Evolutionary conservation across 176 grass and related monocot species (phyloP).

Genomic region (Lolium multiflorum): DNA sequence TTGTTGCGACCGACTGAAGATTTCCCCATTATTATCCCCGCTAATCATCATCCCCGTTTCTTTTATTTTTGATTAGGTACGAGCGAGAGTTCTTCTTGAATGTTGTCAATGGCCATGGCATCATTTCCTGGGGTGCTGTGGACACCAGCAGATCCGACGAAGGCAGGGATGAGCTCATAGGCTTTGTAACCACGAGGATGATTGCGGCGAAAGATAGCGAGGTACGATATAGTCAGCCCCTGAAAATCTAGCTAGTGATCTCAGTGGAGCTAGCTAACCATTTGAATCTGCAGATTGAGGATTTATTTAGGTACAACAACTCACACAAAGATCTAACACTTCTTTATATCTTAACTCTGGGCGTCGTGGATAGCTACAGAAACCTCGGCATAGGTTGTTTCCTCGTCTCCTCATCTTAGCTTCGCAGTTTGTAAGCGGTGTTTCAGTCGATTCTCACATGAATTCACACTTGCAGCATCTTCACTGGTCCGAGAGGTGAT

Average conservation of each 20-base stretch:
- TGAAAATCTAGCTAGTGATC: constrained; percentile 21
- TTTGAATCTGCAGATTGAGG: constrained; percentile 73
- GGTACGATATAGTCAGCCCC: constrained; percentile 49
- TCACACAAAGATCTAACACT: constrained; percentile 75
- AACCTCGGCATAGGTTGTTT: constrained; percentile 88
- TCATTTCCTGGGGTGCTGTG: constrained; percentile 91
- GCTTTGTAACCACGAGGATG: constrained; percentile 89
- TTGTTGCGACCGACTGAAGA: background rate
- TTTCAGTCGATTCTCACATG: constrained; percentile 25
- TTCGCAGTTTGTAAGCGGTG: constrained; percentile 35
- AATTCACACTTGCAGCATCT: constrained; percentile 69
- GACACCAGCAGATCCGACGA: constrained; percentile 81
- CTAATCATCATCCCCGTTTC: background rate
- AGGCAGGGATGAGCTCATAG: constrained; percentile 75
- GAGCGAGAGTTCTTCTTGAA: constrained; percentile 98
- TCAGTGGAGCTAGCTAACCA: constrained; percentile 48
- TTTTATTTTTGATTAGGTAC: constrained; percentile 58
- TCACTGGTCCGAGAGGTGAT: constrained; percentile 90
- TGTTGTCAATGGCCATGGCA: constrained; percentile 84
- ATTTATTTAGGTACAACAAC: constrained; percentile 88
- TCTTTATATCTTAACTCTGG: constrained; percentile 88
- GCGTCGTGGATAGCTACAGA: constrained; percentile 86
- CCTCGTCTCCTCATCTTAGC: constrained; percentile 20
- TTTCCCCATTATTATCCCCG: background rate
- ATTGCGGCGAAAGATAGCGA: constrained; percentile 84